Conservation (phyloP, 768 basidiomycete genomes). For the Gymnopilus junonius region DNA sequence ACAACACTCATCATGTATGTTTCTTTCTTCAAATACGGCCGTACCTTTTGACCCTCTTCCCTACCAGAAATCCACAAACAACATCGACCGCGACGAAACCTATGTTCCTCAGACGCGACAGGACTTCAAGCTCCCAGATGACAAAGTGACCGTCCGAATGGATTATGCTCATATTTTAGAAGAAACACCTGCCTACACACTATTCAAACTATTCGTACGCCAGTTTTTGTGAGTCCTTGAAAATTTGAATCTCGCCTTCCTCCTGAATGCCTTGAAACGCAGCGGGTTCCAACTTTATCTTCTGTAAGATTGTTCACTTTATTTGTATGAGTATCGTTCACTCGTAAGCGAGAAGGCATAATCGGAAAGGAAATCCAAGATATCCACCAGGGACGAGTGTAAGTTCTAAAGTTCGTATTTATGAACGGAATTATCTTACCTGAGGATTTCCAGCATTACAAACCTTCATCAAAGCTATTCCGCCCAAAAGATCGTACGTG, state of each 20-base stretch:
- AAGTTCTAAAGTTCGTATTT: constrained; percentile 15
- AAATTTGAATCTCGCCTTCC: background rate
- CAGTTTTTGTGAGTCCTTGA: constrained; percentile 48
- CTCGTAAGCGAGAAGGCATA: constrained; percentile 34
- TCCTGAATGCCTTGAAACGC: background rate
- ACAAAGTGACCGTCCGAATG: constrained; percentile 41
- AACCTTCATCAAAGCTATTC: constrained; percentile 48
- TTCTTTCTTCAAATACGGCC: background rate
- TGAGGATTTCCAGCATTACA: constrained; percentile 40
- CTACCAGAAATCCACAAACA: constrained; percentile 46
- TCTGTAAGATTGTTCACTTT: constrained; percentile 32
- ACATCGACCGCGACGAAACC: constrained; percentile 76
- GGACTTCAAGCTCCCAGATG: constrained; percentile 48
- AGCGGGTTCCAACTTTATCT: constrained; percentile 52
- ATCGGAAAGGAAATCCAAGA: constrained; percentile 49
- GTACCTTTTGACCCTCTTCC: background rate
- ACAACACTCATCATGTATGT: constrained; percentile 67
- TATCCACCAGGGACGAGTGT: constrained; percentile 51
- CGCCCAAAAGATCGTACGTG: constrained; percentile 47
- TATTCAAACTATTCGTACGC: constrained; percentile 51
- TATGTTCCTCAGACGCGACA: constrained; percentile 56
- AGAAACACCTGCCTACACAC: constrained; percentile 53
- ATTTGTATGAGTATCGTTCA: background rate
- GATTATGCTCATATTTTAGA: constrained; percentile 52
- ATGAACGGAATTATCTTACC: background rate